Conservation (phyloP, 768 basidiomycete species). For the Leccinum aurantiacum region DNA sequence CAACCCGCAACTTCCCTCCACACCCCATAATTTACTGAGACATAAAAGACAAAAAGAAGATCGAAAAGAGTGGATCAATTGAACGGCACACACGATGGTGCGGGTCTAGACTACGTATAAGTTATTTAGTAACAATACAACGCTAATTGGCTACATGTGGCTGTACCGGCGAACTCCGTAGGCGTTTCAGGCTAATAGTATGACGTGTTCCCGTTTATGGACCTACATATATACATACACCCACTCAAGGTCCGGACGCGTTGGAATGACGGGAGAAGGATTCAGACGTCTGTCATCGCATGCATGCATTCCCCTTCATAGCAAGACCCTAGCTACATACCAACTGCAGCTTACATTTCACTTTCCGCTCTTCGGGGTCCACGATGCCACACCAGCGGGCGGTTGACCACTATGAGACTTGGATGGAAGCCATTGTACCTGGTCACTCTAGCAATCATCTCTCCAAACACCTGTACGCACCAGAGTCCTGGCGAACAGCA, state of each 20-base stretch:
- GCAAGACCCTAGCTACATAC: neutral
- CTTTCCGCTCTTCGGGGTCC: slow-evolving; percentile 10
- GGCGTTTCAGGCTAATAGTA: neutral
- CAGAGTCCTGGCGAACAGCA: slow-evolving; percentile 11
- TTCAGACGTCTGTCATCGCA: neutral
- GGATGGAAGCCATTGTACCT: slow-evolving; percentile 8
- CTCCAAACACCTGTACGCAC: slow-evolving; percentile 8
- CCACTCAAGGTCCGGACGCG: neutral
- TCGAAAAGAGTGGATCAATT: neutral
- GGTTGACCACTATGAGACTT: slow-evolving; percentile 19
- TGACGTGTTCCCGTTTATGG: neutral
- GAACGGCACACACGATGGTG: neutral
- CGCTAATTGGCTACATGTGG: neutral
- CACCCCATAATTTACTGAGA: neutral
- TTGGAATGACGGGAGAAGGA: neutral
- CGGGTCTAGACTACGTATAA: neutral
- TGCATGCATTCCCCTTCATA: slow-evolving; percentile 1
- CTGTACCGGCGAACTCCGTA: neutral
- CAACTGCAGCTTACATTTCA: slow-evolving; percentile 1
- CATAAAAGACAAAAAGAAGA: neutral
- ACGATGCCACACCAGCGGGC: slow-evolving; percentile 9
- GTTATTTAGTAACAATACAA: neutral
- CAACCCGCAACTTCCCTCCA: neutral
- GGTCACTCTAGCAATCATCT: slow-evolving; percentile 16
- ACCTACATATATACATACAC: neutral